Evolutionary conservation across 176 grass and related monocot species (phyloP).

Genomic region (Rhynchospora tenuis): DNA sequence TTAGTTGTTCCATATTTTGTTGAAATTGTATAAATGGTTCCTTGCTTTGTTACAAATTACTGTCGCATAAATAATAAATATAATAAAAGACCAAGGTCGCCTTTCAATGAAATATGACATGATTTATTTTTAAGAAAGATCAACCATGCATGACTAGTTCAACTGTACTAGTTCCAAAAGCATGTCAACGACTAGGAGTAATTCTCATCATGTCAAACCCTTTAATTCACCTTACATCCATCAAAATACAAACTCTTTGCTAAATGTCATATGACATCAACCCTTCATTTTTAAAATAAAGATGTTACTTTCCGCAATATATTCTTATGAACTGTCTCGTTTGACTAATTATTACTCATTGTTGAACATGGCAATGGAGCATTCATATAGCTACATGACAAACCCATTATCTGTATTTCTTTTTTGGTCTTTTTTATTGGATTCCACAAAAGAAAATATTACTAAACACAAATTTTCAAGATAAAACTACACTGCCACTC

Average conservation of each 20-base stretch:
- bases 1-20: not conserved
- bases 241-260: not conserved
- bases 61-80: not conserved
- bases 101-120: not conserved
- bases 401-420: not conserved
- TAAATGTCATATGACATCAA: not conserved
- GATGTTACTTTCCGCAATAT: not conserved
- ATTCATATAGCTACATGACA: not conserved
- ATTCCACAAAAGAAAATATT: too few species aligned
- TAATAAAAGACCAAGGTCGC: not conserved
- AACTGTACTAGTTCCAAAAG: not conserved
- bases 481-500: too few species aligned
- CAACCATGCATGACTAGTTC: not conserved
- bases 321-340: not conserved
- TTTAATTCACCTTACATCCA: not conserved
- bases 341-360: not conserved
- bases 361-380: not conserved
- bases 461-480: too few species aligned
- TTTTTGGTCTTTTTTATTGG: not conserved
- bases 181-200: not conserved
- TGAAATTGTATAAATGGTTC: not conserved
- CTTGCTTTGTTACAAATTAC: not conserved
- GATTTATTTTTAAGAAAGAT: not conserved
- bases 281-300: not conserved
- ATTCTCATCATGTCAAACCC: not conserved